Percentiles rank a stretch among this genome's conserved stretches.
phyloP scores from a whole-genome alignment of 2,329 filamentous ascomycete species.

The Arthrobotrys conoides region DNA sequence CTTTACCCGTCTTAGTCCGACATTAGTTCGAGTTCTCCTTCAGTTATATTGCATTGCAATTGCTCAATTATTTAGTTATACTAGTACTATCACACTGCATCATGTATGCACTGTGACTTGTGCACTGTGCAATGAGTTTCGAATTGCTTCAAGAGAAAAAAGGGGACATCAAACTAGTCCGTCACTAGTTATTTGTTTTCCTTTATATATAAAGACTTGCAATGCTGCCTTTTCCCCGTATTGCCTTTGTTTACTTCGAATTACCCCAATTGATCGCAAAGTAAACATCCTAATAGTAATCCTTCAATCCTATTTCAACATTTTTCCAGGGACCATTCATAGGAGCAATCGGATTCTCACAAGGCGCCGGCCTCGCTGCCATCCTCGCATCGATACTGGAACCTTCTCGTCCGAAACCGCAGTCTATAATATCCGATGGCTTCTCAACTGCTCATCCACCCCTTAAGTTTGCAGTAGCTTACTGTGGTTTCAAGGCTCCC shows the following conservation, averaged over 20 bases:
- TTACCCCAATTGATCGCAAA: conserved; percentile 11
- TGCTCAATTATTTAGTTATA: background rate
- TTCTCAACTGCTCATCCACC: conserved; percentile 70
- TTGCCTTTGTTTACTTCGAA: conserved; percentile 18
- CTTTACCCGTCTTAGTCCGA: background rate
- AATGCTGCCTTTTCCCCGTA: background rate
- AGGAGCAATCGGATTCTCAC: conserved; percentile 74
- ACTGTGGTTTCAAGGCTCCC: conserved; percentile 75
- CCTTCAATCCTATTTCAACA: conserved; percentile 7
- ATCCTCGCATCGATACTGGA: conserved; percentile 75
- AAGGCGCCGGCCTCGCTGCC: conserved; percentile 73
- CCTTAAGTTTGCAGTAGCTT: conserved; percentile 75
- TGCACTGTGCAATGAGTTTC: conserved; percentile 5
- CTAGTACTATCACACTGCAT: conserved; percentile 9
- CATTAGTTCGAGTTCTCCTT: background rate
- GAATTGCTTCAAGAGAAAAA: background rate
- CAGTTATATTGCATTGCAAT: background rate
- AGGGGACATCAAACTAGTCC: background rate
- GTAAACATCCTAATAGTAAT: conserved; percentile 46
- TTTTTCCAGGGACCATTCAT: conserved; percentile 72
- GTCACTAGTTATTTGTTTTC: conserved; percentile 14
- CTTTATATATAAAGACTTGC: conserved; percentile 9
- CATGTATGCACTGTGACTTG: background rate
- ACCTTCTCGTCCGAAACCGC: conserved; percentile 64
- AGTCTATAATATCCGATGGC: conserved; percentile 9